Percentiles rank a stretch among this genome's conserved stretches.
Evolutionary conservation across 73 alveolate species (phyloP).

Genomic region (Paramecium bursaria): DNA sequence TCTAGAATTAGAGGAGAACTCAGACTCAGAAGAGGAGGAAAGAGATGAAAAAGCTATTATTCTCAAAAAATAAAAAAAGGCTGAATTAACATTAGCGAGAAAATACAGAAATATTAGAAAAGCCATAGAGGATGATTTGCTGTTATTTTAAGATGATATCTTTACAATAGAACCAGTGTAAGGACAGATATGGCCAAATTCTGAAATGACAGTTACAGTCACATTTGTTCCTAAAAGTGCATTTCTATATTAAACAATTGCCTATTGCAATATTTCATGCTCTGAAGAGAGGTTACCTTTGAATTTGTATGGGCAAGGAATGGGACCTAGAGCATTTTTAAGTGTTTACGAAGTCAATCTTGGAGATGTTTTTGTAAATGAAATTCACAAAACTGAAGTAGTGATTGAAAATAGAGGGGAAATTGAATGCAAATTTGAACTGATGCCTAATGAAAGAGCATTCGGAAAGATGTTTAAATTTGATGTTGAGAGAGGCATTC

Average conservation of each 20-base stretch:
- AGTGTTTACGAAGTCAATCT: slow-evolving; percentile 89
- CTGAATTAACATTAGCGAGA: slow-evolving; percentile 69
- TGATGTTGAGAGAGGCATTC: slow-evolving; percentile 73
- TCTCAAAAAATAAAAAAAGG: slow-evolving; percentile 61
- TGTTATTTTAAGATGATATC: slow-evolving; percentile 99
- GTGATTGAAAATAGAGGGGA: slow-evolving; percentile 88
- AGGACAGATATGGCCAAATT: slow-evolving; percentile 99
- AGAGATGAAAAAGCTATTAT: slow-evolving; percentile 80
- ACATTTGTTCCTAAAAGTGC: slow-evolving; percentile 99
- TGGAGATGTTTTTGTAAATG: slow-evolving; percentile 95
- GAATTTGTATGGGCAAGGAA: slow-evolving; percentile 98
- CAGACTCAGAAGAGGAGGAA: slow-evolving; percentile 90
- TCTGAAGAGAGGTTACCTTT: slow-evolving; percentile 98
- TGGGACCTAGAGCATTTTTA: slow-evolving; percentile 99
- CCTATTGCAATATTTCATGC: slow-evolving; percentile 97
- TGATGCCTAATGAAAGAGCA: slow-evolving; percentile 69
- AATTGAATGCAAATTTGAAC: slow-evolving; percentile 75
- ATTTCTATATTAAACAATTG: slow-evolving; percentile 90
- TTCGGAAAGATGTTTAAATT: slow-evolving; percentile 74
- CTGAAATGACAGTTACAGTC: slow-evolving; percentile 96
- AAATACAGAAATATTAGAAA: slow-evolving; percentile 91
- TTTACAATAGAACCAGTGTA: slow-evolving; percentile 98
- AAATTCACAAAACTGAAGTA: slow-evolving; percentile 79
- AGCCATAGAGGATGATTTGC: slow-evolving; percentile 98
- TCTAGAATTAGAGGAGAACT: slow-evolving; percentile 64